phyloP scores from a whole-genome alignment of 768 basidiomycete species.

The Mycena metata region DNA sequence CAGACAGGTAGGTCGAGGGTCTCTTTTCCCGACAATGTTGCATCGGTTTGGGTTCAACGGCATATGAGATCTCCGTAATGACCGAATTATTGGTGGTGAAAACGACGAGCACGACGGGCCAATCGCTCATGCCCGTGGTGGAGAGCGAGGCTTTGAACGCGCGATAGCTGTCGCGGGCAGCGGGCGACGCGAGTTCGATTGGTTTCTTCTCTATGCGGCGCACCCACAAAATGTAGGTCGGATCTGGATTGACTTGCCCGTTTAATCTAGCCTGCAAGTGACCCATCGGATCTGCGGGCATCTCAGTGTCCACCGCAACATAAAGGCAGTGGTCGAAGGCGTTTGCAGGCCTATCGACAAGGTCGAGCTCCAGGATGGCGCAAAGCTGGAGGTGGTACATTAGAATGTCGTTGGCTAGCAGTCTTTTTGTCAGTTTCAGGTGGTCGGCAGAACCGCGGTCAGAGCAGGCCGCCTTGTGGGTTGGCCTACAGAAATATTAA shows the following conservation, averaged over 20 bases:
- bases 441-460: conserved; percentile 6
- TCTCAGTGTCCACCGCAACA: not conserved
- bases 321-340: not conserved
- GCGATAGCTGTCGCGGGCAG: not conserved
- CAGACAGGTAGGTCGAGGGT: not conserved
- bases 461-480: not conserved
- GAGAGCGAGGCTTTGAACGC: not conserved
- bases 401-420: not conserved
- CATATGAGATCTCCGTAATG: not conserved
- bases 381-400: conserved; percentile 2
- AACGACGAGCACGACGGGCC: conserved; percentile 4
- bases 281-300: not conserved
- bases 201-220: not conserved
- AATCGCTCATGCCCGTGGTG: not conserved
- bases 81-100: not conserved
- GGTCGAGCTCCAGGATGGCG: not conserved
- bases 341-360: not conserved
- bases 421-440: not conserved
- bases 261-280: not conserved
- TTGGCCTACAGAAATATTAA: not conserved
- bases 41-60: conserved; percentile 10
- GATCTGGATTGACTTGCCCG: not conserved
- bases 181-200: not conserved
- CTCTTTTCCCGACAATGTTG: not conserved
- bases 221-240: not conserved